Conservation (phyloP, 1,139 yeast genomes). For the Geotrichum histeridarum region DNA sequence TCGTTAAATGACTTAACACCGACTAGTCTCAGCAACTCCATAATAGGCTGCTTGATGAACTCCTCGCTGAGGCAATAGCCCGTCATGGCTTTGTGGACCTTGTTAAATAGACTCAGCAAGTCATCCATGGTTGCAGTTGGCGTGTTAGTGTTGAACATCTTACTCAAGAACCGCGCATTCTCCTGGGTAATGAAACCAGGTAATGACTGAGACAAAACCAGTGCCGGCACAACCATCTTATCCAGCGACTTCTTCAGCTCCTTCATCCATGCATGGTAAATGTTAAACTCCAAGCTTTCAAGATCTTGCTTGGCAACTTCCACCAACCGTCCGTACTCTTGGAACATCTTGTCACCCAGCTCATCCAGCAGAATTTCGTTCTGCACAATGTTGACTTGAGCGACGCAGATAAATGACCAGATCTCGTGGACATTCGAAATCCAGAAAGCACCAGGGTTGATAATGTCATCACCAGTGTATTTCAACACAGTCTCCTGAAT, state of each 20-base stretch:
- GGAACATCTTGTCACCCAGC: constrained; percentile 86
- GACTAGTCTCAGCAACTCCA: constrained; percentile 77
- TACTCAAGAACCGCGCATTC: constrained; percentile 75
- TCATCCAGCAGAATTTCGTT: constrained; percentile 75
- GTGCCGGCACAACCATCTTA: constrained; percentile 92
- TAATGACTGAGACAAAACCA: constrained; percentile 85
- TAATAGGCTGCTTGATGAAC: constrained; percentile 81
- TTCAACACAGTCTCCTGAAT: constrained; percentile 57
- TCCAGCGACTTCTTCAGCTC: constrained; percentile 87
- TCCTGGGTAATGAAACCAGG: constrained; percentile 96
- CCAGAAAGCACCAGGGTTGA: constrained; percentile 97
- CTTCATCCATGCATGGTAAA: constrained; percentile 97
- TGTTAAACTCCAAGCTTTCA: constrained; percentile 86
- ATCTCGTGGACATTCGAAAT: constrained; percentile 93
- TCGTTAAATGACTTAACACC: constrained; percentile 96
- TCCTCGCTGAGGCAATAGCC: constrained; percentile 81
- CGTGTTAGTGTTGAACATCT: constrained; percentile 56
- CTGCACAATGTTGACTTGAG: constrained; percentile 81
- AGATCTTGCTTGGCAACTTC: constrained; percentile 92
- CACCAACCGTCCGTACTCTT: constrained; percentile 82
- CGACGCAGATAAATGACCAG: constrained; percentile 89
- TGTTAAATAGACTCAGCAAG: constrained; percentile 80
- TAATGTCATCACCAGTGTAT: constrained; percentile 72
- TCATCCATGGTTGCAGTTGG: constrained; percentile 92
- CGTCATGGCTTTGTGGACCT: constrained; percentile 90